These are phyloP conservation scores for Epichloe scottii DNA, from an alignment of 2,329 filamentous ascomycete species.

Conservation along the genomic window DNA sequence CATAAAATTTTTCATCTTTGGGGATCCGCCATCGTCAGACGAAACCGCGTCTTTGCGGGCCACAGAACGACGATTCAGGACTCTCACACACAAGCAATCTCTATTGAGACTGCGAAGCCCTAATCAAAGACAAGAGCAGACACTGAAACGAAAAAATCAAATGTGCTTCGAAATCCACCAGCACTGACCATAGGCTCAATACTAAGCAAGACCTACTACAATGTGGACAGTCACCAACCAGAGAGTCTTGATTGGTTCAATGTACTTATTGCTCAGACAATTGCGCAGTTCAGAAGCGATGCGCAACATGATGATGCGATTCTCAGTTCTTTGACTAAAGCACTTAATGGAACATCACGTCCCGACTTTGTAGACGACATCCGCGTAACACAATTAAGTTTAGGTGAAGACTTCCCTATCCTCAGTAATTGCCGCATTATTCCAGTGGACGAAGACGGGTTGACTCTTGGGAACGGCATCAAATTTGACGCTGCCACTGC, in stretches of 20 bases:
- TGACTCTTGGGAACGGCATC: constrained; percentile 38
- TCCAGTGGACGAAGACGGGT: constrained; percentile 70
- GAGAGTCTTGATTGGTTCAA: constrained; percentile 99
- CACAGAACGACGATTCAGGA: constrained; percentile 59
- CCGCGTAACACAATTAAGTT: constrained; percentile 78
- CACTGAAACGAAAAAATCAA: constrained; percentile 55
- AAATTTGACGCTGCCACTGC: constrained; percentile 40
- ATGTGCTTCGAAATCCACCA: constrained; percentile 59
- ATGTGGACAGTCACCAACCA: constrained; percentile 86
- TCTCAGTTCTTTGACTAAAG: constrained; percentile 67
- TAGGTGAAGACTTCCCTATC: constrained; percentile 96
- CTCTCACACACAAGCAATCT: constrained; percentile 64
- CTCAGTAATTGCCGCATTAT: constrained; percentile 97
- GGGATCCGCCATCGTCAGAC: constrained; percentile 77
- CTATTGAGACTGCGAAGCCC: constrained; percentile 48
- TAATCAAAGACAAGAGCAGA: constrained; percentile 26
- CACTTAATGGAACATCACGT: constrained; percentile 75
- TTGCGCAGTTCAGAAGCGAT: constrained; percentile 87
- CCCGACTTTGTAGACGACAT: constrained; percentile 93
- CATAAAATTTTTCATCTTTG: constrained; percentile 99
- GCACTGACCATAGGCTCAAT: constrained; percentile 86
- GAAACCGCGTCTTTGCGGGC: constrained; percentile 64
- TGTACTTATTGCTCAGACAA: constrained; percentile 88
- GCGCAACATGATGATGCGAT: constrained; percentile 88
- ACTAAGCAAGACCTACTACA: constrained; percentile 94